A percentile compares a stretch with the other conserved stretches of the same genome.
phyloP scores from a whole-genome alignment of 2,329 filamentous ascomycete genomes.

The Phaeomoniella chlamydospora region DNA sequence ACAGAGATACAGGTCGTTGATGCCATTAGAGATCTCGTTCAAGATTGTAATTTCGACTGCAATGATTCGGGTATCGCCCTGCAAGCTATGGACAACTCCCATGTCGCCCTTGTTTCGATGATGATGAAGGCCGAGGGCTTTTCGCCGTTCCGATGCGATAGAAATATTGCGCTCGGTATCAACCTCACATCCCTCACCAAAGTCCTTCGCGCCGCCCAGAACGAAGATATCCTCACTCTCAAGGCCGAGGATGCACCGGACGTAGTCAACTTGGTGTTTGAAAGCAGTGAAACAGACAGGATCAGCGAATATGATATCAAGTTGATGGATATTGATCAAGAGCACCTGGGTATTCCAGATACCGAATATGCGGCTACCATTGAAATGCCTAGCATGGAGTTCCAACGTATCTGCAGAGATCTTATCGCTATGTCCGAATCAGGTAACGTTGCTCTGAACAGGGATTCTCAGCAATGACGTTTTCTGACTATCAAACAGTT shows the following conservation, averaged over 20 bases:
- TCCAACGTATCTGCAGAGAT: slow-evolving; percentile 89
- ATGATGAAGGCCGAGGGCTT: slow-evolving; percentile 93
- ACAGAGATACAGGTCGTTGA: slow-evolving; percentile 62
- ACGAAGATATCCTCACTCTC: slow-evolving; percentile 85
- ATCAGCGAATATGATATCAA: slow-evolving; percentile 99
- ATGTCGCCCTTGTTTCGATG: slow-evolving; percentile 98
- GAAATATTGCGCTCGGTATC: slow-evolving; percentile 95
- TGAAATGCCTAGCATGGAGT: slow-evolving; percentile 75
- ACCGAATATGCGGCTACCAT: slow-evolving; percentile 96
- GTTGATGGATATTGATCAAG: slow-evolving; percentile 99
- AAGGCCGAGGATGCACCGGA: slow-evolving; percentile 97
- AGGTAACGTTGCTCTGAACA: slow-evolving; percentile 48
- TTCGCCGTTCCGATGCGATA: slow-evolving; percentile 91
- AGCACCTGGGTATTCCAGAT: slow-evolving; percentile 95
- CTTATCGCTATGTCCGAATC: slow-evolving; percentile 87
- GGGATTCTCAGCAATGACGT: neutral
- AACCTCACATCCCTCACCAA: slow-evolving; percentile 95
- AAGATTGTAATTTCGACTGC: slow-evolving; percentile 99
- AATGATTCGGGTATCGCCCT: slow-evolving; percentile 98
- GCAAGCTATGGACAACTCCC: slow-evolving; percentile 99
- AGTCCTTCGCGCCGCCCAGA: slow-evolving; percentile 85
- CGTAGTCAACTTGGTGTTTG: slow-evolving; percentile 88
- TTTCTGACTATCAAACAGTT: slow-evolving; percentile 48
- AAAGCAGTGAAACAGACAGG: slow-evolving; percentile 75
- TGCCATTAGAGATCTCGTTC: slow-evolving; percentile 96